These are phyloP conservation scores for Ceriops zippeliana DNA, from an alignment of 345 rosid genomes.

Conservation along the genomic window DNA sequence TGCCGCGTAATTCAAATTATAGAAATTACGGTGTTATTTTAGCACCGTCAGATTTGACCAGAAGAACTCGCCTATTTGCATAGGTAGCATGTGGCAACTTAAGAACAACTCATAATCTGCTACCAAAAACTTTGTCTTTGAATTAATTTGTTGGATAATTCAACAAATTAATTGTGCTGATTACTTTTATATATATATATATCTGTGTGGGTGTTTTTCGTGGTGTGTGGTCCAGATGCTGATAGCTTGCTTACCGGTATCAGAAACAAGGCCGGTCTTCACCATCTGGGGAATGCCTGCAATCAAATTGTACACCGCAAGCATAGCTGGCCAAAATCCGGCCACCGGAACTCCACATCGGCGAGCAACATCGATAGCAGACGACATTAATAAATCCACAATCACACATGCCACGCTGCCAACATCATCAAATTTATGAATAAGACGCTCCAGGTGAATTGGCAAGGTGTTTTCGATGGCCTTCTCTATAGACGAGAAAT, in stretches of 20 bases:
- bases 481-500: constrained; percentile 61
- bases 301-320: constrained; percentile 54
- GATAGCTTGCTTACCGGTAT: constrained; percentile 33
- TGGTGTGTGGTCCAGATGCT: too few species aligned
- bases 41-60: not conserved
- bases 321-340: constrained; percentile 80
- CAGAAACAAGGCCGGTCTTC: constrained; percentile 43
- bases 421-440: constrained; percentile 26
- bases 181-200: too few species aligned
- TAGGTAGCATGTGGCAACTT: not conserved
- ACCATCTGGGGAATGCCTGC: constrained; percentile 60
- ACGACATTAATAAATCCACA: constrained; percentile 66
- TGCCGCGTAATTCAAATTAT: too few species aligned
- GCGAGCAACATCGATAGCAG: constrained; percentile 55
- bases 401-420: constrained; percentile 48
- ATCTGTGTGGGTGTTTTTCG: too few species aligned
- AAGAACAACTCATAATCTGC: too few species aligned
- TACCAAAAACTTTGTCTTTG: too few species aligned
- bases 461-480: constrained; percentile 67
- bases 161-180: too few species aligned
- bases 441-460: constrained; percentile 42
- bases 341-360: constrained; percentile 51
- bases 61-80: not conserved
- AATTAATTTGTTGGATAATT: too few species aligned
- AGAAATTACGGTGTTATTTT: too few species aligned